Base-by-base conservation (phyloP, 2,329 filamentous ascomycete species). In the Alternaria tenuissima region DNA sequence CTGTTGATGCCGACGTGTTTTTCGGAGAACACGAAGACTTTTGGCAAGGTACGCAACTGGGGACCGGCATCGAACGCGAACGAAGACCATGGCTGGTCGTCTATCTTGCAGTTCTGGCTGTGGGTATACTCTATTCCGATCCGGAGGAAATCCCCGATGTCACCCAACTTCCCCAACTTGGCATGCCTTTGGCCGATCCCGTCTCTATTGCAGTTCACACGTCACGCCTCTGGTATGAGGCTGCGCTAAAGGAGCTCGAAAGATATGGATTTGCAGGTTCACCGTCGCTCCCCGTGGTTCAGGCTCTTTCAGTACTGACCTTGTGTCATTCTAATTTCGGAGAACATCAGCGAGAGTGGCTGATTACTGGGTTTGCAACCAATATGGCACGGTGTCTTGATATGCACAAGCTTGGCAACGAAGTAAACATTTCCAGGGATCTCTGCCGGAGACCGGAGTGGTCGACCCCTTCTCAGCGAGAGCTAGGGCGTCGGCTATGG, bases 401-500 rank as follows among this genome's bases (percentile, higher is more conserved):
- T 18, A 63, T 63, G 61, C 57, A 63, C 39, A 63, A 63, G 38
- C 61, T 63, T 3, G 61, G 61, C 11, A 63, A 52, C 6, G 61
- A 63, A 52, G 24, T 46, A 8, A 52, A 52, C 24, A 52, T 39
- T 12, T 57, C 61, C 20, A 41, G 36, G n/a, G 61, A 61, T 1
- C 48, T 60, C 9, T 56, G 57, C 24, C 51, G 36, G 55, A 63
- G 57, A 39, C 38, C 32, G 32, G 61, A 63, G 32, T 63, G 61
- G 61, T 61, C 57, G 7, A 47, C 57, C 1, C 44, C 48, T 16
- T 28, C 54, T 14, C 44, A 57, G 34, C 42, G 61, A 2, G 61
- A 63, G 18, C 28, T 63, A 26, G 61, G 61, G 0, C 57, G 61
- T 39, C 57, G 61, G 26, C 34, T 63, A 7, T 63, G 61, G 61